phyloP scores from a whole-genome alignment of 2,329 filamentous ascomycete species.

The Raffaelea ambrosiae region DNA sequence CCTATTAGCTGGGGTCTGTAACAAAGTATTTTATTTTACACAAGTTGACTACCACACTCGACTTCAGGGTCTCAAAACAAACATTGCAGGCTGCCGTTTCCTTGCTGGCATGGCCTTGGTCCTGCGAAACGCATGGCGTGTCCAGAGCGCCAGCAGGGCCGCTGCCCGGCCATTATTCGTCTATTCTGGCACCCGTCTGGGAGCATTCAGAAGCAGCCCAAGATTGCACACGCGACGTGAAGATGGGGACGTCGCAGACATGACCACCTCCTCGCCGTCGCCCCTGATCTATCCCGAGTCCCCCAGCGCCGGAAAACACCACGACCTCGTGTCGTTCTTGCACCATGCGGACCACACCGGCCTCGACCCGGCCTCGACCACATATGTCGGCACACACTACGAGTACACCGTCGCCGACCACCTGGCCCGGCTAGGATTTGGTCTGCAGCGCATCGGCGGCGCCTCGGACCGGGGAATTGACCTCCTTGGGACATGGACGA shows the following conservation, averaged over 20 bases:
- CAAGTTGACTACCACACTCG: too few relatives aligned
- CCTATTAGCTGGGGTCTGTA: too few relatives aligned
- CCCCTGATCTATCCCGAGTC: constrained; percentile 35
- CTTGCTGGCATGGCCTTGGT: too few relatives aligned
- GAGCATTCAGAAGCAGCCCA: too few relatives aligned
- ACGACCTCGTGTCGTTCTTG: constrained; percentile 56
- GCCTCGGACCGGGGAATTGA: constrained; percentile 65
- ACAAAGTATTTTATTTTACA: too few relatives aligned
- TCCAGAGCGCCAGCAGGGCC: too few relatives aligned
- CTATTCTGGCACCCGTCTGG: too few relatives aligned
- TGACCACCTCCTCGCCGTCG: not conserved
- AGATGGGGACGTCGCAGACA: not conserved
- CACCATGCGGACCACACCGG: constrained; percentile 50
- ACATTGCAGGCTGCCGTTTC: too few relatives aligned
- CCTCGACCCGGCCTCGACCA: constrained; percentile 46
- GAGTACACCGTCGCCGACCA: constrained; percentile 59
- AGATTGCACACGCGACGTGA: not conserved
- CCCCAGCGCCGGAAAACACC: constrained; percentile 40
- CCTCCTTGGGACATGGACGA: constrained; percentile 59
- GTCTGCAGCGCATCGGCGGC: constrained; percentile 56
- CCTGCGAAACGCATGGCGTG: too few relatives aligned
- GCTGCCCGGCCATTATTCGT: too few relatives aligned
- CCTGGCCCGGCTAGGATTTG: constrained; percentile 54
- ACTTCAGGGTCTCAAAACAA: too few relatives aligned
- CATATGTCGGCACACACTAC: constrained; percentile 66